A percentile compares a stretch with the other conserved stretches of the same genome.
These are phyloP conservation scores for Magnusiomyces fungicola DNA, from an alignment of 1,139 yeast genomes.

Conservation along the genomic window DNA sequence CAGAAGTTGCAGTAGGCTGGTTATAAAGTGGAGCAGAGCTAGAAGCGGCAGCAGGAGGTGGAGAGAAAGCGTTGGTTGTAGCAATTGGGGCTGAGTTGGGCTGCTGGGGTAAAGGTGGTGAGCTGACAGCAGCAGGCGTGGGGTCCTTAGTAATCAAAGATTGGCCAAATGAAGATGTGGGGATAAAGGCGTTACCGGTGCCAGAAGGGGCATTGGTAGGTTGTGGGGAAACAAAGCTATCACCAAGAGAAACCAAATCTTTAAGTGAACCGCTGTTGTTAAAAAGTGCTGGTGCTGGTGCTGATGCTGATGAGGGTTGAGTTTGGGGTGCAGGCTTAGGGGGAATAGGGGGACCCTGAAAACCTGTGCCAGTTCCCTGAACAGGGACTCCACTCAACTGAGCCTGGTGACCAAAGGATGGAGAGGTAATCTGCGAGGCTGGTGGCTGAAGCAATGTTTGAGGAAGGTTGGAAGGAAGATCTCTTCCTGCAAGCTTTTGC, in stretches of 20 bases:
- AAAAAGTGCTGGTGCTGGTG: no score
- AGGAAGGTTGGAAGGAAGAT: slow-evolving; percentile 53
- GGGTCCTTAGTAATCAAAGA: slow-evolving; percentile 38
- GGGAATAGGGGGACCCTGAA: slow-evolving; percentile 18
- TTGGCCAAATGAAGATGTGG: slow-evolving; percentile 68
- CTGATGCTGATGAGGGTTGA: slow-evolving; percentile 27
- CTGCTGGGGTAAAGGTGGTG: slow-evolving; percentile 36
- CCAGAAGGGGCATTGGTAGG: slow-evolving; percentile 28
- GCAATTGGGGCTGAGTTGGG: no score
- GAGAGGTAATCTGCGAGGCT: not conserved
- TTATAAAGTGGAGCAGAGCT: slow-evolving; percentile 10
- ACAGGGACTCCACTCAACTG: not conserved
- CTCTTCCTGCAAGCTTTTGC: slow-evolving; percentile 67
- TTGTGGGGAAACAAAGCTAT: slow-evolving; percentile 34
- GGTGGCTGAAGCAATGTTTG: slow-evolving; percentile 19
- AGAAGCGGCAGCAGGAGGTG: slow-evolving; percentile 7
- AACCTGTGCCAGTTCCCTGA: slow-evolving; percentile 9
- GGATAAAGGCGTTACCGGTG: slow-evolving; percentile 42
- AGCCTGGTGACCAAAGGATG: not conserved
- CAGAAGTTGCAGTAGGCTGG: slow-evolving; percentile 15
- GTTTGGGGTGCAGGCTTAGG: slow-evolving; percentile 22
- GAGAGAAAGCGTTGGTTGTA: slow-evolving; percentile 2
- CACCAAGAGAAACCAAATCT: slow-evolving; percentile 33
- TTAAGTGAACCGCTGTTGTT: slow-evolving; percentile 21
- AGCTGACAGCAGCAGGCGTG: slow-evolving; percentile 9